These are phyloP conservation scores for Cyclotella distinguenda DNA, from an alignment of 108 stramenopile genomes.

Conservation along the genomic window DNA sequence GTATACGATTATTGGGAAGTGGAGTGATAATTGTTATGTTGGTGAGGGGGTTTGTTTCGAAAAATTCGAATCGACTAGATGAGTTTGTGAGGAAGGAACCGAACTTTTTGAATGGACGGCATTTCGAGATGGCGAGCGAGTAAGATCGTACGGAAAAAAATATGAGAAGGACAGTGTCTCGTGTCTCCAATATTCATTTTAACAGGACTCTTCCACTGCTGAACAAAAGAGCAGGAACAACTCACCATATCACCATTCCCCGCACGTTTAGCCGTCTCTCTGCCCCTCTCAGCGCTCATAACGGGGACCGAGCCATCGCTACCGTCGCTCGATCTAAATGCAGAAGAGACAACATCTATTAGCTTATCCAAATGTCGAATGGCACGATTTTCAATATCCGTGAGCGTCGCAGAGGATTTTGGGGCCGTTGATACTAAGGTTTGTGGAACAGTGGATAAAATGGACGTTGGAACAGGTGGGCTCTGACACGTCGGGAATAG, in stretches of 20 bases:
- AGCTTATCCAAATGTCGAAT: conserved; percentile 20
- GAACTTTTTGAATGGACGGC: conserved; percentile 17
- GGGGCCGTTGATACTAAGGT: neutral
- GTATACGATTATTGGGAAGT: conserved; percentile 32
- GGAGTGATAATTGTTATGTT: conserved; percentile 25
- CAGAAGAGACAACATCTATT: conserved; percentile 13
- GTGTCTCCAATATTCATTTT: no score
- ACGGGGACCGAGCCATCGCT: neutral
- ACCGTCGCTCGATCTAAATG: neutral
- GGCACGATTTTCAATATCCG: conserved; percentile 7
- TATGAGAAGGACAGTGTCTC: neutral
- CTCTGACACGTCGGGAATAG: neutral
- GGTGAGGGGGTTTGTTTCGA: conserved; percentile 25
- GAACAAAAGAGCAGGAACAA: neutral
- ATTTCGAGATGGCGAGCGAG: neutral
- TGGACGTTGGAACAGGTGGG: neutral
- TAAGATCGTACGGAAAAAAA: neutral
- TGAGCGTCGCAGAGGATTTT: neutral
- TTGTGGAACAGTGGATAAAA: neutral
- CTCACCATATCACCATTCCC: conserved; percentile 30
- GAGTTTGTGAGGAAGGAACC: conserved; percentile 38
- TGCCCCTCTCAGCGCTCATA: neutral
- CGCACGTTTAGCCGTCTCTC: conserved; percentile 6
- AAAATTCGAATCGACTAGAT: conserved; percentile 33
- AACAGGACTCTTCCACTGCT: neutral